phyloP scores from a whole-genome alignment of 2,329 filamentous ascomycete species.

The Alternaria sp. region DNA sequence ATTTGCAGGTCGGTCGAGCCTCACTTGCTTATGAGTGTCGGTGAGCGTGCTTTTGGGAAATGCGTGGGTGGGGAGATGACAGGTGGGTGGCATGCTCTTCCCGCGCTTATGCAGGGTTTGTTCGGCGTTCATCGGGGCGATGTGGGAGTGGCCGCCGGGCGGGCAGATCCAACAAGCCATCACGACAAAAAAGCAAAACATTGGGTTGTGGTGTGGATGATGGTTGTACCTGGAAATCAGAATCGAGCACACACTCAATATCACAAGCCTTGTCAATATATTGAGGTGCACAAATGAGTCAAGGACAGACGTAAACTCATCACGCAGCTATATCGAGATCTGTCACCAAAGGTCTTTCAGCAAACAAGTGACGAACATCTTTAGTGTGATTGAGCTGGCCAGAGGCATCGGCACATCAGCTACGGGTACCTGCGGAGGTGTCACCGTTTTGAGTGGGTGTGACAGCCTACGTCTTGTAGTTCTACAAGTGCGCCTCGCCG shows the following conservation, averaged over 20 bases:
- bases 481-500: not conserved
- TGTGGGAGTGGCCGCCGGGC: not conserved
- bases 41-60: not conserved
- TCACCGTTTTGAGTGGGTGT: not conserved
- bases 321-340: not conserved
- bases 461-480: not conserved
- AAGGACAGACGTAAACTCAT: not conserved
- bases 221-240: not conserved
- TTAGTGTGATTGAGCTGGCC: not conserved
- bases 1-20: not conserved
- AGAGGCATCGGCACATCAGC: not conserved
- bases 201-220: too few relatives aligned
- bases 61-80: not conserved
- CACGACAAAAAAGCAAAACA: not conserved
- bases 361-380: not conserved
- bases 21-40: not conserved
- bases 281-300: not conserved
- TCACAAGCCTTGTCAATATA: not conserved
- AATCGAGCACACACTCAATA: not conserved
- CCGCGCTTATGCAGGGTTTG: slow-evolving; percentile 22
- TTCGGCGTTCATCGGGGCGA: not conserved
- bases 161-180: not conserved
- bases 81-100: not conserved
- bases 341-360: not conserved
- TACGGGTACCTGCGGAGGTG: slow-evolving; percentile 5